Conservation (phyloP, 2,329 filamentous ascomycete species). For the Hymenoscyphus linearis region DNA sequence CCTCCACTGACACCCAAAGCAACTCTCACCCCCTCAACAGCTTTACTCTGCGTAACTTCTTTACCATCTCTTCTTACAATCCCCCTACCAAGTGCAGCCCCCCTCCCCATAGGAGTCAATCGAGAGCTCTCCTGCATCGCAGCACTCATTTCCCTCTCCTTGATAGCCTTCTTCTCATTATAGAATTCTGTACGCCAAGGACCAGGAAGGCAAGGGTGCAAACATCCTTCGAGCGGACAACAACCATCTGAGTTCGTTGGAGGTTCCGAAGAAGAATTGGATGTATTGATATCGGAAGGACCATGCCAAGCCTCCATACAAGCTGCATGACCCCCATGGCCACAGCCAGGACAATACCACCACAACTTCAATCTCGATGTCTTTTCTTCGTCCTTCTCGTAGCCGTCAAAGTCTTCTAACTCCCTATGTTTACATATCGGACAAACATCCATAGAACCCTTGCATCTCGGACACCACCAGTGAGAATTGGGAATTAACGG, state of each 20-base stretch:
- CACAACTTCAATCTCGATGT: slow-evolving; percentile 35
- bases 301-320: slow-evolving; percentile 56
- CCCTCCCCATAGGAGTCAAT: slow-evolving; percentile 4
- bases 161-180: slow-evolving; percentile 30
- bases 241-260: slow-evolving; percentile 45
- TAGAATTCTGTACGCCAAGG: slow-evolving; percentile 44
- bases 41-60: slow-evolving; percentile 53
- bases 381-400: slow-evolving; percentile 1
- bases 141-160: slow-evolving; percentile 44
- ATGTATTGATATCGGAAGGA: slow-evolving; percentile 3
- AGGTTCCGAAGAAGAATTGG: not conserved
- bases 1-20: slow-evolving; percentile 34
- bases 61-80: slow-evolving; percentile 43
- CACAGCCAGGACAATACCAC: slow-evolving; percentile 60
- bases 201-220: slow-evolving; percentile 57
- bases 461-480: slow-evolving; percentile 57
- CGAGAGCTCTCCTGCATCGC: slow-evolving; percentile 25
- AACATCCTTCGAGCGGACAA: slow-evolving; percentile 60
- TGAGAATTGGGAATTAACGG: slow-evolving; percentile 35
- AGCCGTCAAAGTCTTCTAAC: slow-evolving; percentile 8
- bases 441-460: slow-evolving; percentile 48
- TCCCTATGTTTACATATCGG: slow-evolving; percentile 50
- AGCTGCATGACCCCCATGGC: slow-evolving; percentile 56
- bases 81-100: slow-evolving; percentile 9
- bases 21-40: slow-evolving; percentile 55